These are phyloP conservation scores for Sistotremastrum niveocremeum DNA, from an alignment of 768 basidiomycete genomes.

Conservation along the genomic window DNA sequence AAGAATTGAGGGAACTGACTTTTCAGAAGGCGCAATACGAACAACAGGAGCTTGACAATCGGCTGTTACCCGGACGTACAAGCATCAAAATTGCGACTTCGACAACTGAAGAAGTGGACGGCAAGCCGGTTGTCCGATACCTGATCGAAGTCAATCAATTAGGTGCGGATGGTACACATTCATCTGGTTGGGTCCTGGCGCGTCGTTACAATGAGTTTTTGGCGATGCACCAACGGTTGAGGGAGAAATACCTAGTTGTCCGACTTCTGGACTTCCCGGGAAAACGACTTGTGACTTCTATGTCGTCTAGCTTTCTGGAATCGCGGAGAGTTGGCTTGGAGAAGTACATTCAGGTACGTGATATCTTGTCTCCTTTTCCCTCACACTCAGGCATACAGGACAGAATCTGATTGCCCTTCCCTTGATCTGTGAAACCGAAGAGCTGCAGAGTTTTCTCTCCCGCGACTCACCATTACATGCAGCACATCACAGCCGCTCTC, in stretches of 20 bases:
- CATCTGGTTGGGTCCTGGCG: slow-evolving; percentile 87
- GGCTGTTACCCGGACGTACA: slow-evolving; percentile 73
- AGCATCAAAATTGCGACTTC: slow-evolving; percentile 77
- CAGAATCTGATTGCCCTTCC: slow-evolving; percentile 66
- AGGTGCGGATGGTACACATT: slow-evolving; percentile 60
- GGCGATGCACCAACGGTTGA: slow-evolving; percentile 73
- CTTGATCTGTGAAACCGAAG: slow-evolving; percentile 66
- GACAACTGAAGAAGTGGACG: slow-evolving; percentile 67
- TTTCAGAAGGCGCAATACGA: slow-evolving; percentile 93
- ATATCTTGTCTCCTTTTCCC: slow-evolving; percentile 1
- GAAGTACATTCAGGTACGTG: slow-evolving; percentile 75
- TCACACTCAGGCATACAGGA: not conserved
- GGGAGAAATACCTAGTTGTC: slow-evolving; percentile 57
- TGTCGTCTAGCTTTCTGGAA: slow-evolving; percentile 84
- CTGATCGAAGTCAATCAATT: slow-evolving; percentile 86
- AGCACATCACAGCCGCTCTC: slow-evolving; percentile 23
- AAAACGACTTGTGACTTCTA: slow-evolving; percentile 79
- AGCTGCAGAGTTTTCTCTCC: slow-evolving; percentile 76
- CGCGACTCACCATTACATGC: slow-evolving; percentile 75
- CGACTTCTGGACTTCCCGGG: slow-evolving; percentile 79
- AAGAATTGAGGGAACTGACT: slow-evolving; percentile 70
- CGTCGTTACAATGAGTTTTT: slow-evolving; percentile 92
- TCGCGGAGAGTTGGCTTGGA: slow-evolving; percentile 65
- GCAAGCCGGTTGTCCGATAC: slow-evolving; percentile 85
- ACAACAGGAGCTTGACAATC: slow-evolving; percentile 85